phyloP scores from a whole-genome alignment of 2,329 filamentous ascomycete species.

The Proliferodiscus dingleyae region DNA sequence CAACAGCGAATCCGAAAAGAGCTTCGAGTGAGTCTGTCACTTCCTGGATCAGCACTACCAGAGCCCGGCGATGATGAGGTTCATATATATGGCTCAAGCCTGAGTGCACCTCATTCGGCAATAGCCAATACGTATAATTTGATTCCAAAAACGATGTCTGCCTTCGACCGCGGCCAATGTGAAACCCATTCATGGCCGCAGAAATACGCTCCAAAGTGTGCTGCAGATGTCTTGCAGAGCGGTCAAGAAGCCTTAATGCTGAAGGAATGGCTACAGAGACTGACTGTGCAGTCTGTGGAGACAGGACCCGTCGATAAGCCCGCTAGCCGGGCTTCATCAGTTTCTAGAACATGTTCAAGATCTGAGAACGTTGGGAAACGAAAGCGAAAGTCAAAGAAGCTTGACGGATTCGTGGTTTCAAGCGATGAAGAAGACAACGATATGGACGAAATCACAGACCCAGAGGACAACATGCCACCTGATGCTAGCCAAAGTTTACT shows the following conservation, averaged over 20 bases:
- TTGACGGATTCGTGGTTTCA: conserved; percentile 76
- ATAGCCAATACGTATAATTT: conserved; percentile 54
- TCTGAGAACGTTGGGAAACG: conserved; percentile 49
- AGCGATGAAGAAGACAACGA: conserved; percentile 70
- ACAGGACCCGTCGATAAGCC: conserved; percentile 41
- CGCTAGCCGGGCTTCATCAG: conserved; percentile 17
- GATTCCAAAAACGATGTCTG: conserved; percentile 60
- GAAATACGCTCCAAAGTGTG: conserved; percentile 73
- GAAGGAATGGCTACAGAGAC: conserved; percentile 72
- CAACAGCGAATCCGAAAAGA: conserved; percentile 45
- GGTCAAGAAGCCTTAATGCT: conserved; percentile 67
- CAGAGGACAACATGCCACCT: conserved; percentile 42
- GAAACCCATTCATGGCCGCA: conserved; percentile 72
- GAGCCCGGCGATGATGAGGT: conserved; percentile 36
- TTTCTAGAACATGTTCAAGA: conserved; percentile 26
- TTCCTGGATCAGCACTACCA: conserved; percentile 12
- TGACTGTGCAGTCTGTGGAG: conserved; percentile 74
- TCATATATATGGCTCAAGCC: conserved; percentile 17
- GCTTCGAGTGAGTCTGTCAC: conserved; percentile 31
- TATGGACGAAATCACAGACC: conserved; percentile 63
- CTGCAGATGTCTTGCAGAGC: conserved; percentile 69
- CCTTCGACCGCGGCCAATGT: conserved; percentile 75
- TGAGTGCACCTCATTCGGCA: conserved; percentile 46
- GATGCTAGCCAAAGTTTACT: conserved; percentile 34
- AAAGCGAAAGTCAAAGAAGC: conserved; percentile 59